Evolutionary conservation across 768 basidiomycete genomes (phyloP), one percentile per base, ranked within the genome.

Genomic region (Lactarius indigo): DNA sequence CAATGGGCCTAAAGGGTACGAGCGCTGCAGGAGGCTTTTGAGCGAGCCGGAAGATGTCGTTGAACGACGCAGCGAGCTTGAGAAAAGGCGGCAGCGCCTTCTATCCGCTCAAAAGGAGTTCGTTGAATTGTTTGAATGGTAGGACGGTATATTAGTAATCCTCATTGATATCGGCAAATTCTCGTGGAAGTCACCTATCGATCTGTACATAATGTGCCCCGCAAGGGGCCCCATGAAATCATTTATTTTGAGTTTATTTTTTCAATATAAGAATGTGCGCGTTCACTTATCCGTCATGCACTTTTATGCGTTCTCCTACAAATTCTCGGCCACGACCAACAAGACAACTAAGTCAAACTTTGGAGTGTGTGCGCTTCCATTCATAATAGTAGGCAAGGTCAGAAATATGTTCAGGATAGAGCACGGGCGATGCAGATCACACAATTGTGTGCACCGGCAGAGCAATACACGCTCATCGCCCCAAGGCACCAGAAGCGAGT

Each of bases 31-130:
- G 65, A 77, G 81, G 35, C 76, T 86, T 44, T 75, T 87, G 6
- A 80, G 82, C 66, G 86, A 89, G 69, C 80, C 74, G n/a, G 75
- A 78, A 0, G 73, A 76, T 17, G 68, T 85, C 13, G 75, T 80
- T 0, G 78, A 76, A 5, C 73, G 72, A 23, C 76, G 87, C 2
- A 77, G 75, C 17, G 86, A 86, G 56, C 66, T 85, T 54, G 61
- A 65, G 64, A 83, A 83, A 73, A 86, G 82, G 73, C 69, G 82
- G 65, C 80, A 84, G 63, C 76, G 85, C 39, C 72, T 87, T 37
- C 68, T 76, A 42, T 76, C 69, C 4, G 86, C 85, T 0, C 79
- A 78, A 58, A 68, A 69, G 5, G 80, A 86, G 71, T 67, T 83
- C 10, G 44, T 73, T 13, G 64, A 65, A n/a, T 33, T 56, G 13